Conservation (phyloP, 345 rosid species). For the Salix suchowensis region DNA sequence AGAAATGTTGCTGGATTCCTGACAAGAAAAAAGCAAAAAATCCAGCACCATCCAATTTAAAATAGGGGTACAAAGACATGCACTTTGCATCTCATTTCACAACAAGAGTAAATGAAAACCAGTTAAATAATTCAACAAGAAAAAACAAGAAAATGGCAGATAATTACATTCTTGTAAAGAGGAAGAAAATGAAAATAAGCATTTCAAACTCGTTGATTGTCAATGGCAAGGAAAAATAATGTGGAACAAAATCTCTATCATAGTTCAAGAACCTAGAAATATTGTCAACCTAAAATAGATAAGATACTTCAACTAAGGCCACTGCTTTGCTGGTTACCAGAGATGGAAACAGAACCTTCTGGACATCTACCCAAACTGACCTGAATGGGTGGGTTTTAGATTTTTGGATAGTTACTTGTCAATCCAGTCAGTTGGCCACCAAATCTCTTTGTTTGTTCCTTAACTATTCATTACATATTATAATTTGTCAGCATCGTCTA, state of each 20-base stretch:
- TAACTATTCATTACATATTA: not conserved
- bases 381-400: not conserved
- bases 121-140: not conserved
- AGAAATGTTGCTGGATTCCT: slow-evolving; percentile 96
- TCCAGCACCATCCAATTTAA: slow-evolving; percentile 4
- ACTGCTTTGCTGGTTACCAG: not conserved
- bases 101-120: not conserved
- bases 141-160: not conserved
- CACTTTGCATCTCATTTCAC: not conserved
- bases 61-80: not conserved
- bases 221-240: not conserved
- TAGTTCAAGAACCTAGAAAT: not conserved
- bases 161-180: not conserved
- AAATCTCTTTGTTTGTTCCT: not conserved
- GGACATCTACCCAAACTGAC: not conserved
- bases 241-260: not conserved
- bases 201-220: not conserved
- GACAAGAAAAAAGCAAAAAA: slow-evolving; percentile 11
- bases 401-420: not conserved
- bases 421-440: not conserved
- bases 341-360: not conserved
- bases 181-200: not conserved
- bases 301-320: not conserved
- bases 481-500: not conserved
- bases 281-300: not conserved